A percentile compares a stretch with the other conserved stretches of the same genome.
Conservation (phyloP, 106 monocot species). For the Dactylorhiza incarnata region DNA sequence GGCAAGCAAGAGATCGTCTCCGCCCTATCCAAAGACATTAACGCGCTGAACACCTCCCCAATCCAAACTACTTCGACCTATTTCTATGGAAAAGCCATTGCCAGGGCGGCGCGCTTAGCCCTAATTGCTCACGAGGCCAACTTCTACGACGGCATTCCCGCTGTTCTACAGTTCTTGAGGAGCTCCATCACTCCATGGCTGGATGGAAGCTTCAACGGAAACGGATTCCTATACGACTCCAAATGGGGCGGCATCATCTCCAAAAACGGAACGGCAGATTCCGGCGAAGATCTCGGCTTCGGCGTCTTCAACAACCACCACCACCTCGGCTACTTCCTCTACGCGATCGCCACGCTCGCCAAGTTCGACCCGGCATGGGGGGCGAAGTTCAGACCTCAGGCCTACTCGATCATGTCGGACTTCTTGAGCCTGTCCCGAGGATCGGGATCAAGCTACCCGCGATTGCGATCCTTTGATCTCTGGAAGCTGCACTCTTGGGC, state of each 20-base stretch:
- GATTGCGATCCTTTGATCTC: constrained; percentile 68
- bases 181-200: constrained; percentile 68
- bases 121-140: constrained; percentile 73
- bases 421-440: constrained; percentile 54
- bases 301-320: constrained; percentile 88
- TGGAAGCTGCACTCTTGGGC: constrained; percentile 98
- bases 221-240: constrained; percentile 72
- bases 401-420: constrained; percentile 68
- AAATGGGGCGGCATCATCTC: constrained; percentile 91
- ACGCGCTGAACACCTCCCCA: constrained; percentile 20
- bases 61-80: constrained; percentile 70
- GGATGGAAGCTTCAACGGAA: constrained; percentile 68
- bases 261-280: constrained; percentile 51
- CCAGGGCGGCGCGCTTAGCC: constrained; percentile 70
- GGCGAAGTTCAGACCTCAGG: constrained; percentile 57
- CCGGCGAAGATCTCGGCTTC: constrained; percentile 83
- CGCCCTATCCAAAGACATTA: constrained; percentile 52
- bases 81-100: constrained; percentile 86
- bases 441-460: constrained; percentile 31
- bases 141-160: constrained; percentile 47
- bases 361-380: constrained; percentile 81
- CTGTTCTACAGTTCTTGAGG: constrained; percentile 39
- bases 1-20: constrained; percentile 39
- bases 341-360: constrained; percentile 66
- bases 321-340: constrained; percentile 85